These are phyloP conservation scores for Cudoniella acicularis DNA, from an alignment of 495 filamentous ascomycete species.

Conservation along the genomic window DNA sequence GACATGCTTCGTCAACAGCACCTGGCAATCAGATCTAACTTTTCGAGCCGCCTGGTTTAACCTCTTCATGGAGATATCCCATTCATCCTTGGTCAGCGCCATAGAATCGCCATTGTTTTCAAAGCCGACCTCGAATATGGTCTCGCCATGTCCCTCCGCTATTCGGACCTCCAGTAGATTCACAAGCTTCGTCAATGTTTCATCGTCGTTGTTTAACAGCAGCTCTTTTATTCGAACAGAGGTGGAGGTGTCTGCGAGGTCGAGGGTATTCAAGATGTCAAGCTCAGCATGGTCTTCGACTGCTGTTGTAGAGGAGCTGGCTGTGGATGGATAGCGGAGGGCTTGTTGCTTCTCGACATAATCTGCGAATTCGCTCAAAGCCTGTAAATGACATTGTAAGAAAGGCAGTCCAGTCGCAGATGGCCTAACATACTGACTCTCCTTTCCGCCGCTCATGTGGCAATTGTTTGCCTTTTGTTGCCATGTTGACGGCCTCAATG, in stretches of 20 bases:
- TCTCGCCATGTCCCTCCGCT: conserved; percentile 84
- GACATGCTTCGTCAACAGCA: conserved; percentile 85
- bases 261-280: conserved; percentile 83
- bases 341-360: conserved; percentile 94
- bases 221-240: conserved; percentile 70
- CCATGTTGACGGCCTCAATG: conserved; percentile 38
- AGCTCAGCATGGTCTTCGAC: conserved; percentile 83
- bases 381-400: conserved; percentile 50
- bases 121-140: conserved; percentile 85
- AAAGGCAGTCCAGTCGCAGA: conserved; percentile 5
- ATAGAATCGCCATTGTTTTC: conserved; percentile 94
- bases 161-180: conserved; percentile 62
- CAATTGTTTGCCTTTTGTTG: conserved; percentile 57
- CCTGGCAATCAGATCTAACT: conserved; percentile 66
- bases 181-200: conserved; percentile 57
- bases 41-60: conserved; percentile 62
- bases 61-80: conserved; percentile 68
- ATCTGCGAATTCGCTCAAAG: conserved; percentile 94
- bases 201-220: conserved; percentile 59
- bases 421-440: conserved; percentile 59
- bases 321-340: conserved; percentile 48
- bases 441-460: conserved; percentile 79
- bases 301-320: conserved; percentile 30
- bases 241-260: conserved; percentile 72
- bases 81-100: conserved; percentile 73